phyloP scores from a whole-genome alignment of 352 stramenopile species.

The Plasmopara viticola region DNA sequence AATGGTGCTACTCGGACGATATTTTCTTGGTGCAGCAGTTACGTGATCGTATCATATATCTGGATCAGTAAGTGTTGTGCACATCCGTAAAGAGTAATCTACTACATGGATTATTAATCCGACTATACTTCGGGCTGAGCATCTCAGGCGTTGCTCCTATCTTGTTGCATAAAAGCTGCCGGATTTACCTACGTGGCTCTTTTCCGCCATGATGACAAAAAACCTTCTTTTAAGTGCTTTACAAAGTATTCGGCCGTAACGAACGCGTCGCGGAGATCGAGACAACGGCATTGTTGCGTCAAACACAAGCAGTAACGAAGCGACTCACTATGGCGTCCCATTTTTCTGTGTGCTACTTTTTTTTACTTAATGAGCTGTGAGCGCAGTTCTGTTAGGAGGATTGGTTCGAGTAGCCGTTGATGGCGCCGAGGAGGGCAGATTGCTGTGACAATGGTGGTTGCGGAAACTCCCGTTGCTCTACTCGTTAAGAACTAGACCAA shows the following conservation, averaged over 20 bases:
- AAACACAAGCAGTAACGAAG: conserved; percentile 50
- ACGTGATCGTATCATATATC: conserved; percentile 60
- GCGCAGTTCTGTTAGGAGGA: conserved; percentile 41
- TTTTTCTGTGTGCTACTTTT: conserved; percentile 53
- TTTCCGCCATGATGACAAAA: conserved; percentile 59
- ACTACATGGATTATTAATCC: conserved; percentile 57
- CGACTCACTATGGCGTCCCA: conserved; percentile 52
- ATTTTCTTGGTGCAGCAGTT: conserved; percentile 54
- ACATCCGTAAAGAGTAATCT: conserved; percentile 41
- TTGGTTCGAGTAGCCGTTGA: conserved; percentile 47
- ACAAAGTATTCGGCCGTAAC: conserved; percentile 42
- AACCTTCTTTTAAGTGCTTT: conserved; percentile 57
- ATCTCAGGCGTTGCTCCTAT: conserved; percentile 53
- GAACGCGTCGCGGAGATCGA: conserved; percentile 53
- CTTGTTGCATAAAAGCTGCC: conserved; percentile 60
- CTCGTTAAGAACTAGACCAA: background rate
- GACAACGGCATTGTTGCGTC: conserved; percentile 66
- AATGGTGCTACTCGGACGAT: conserved; percentile 63
- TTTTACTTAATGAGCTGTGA: conserved; percentile 43
- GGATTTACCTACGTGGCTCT: conserved; percentile 71
- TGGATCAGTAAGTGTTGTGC: conserved; percentile 58
- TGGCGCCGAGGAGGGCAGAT: conserved; percentile 50
- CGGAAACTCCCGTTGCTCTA: conserved; percentile 35
- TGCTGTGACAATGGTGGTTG: conserved; percentile 31
- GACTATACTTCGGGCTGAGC: conserved; percentile 62